Conservation (phyloP, 1,139 yeast species). For the Komagataea norvegica region DNA sequence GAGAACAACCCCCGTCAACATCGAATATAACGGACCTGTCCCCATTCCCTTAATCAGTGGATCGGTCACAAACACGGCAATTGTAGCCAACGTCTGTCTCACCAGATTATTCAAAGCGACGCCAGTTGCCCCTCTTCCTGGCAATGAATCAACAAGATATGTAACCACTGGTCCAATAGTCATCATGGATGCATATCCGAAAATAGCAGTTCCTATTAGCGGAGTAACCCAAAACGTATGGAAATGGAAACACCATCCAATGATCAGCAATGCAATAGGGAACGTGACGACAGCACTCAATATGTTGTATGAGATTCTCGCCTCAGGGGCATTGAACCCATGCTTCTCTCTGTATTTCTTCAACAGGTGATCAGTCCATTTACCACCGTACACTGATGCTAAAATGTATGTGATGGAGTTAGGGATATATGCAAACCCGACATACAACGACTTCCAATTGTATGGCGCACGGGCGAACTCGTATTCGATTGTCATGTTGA, state of each 20-base stretch:
- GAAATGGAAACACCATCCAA: conserved; percentile 76
- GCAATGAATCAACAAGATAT: conserved; percentile 77
- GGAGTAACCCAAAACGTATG: conserved; percentile 72
- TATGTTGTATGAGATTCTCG: conserved; percentile 73
- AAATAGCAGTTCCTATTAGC: conserved; percentile 71
- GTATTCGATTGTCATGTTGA: conserved; percentile 69
- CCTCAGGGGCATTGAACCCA: conserved; percentile 69
- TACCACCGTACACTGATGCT: conserved; percentile 74
- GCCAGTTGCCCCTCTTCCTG: conserved; percentile 87
- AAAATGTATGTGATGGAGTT: conserved; percentile 72
- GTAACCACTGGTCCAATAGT: conserved; percentile 79
- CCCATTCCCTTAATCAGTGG: conserved; percentile 64
- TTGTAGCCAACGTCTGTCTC: conserved; percentile 70
- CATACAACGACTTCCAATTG: conserved; percentile 56
- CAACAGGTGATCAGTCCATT: conserved; percentile 67
- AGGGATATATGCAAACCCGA: conserved; percentile 78
- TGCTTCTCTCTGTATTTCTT: conserved; percentile 53
- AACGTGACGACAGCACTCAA: conserved; percentile 56
- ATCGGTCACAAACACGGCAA: conserved; percentile 69
- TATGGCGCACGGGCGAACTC: conserved; percentile 64
- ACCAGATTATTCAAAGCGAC: conserved; percentile 77
- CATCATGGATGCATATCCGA: conserved; percentile 82
- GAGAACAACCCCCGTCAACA: conserved; percentile 54
- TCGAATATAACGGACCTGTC: conserved; percentile 63
- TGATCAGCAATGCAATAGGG: conserved; percentile 64